These are phyloP conservation scores for Clarireedia sp. DNA, from an alignment of 2,329 filamentous ascomycete genomes.

Conservation along the genomic window DNA sequence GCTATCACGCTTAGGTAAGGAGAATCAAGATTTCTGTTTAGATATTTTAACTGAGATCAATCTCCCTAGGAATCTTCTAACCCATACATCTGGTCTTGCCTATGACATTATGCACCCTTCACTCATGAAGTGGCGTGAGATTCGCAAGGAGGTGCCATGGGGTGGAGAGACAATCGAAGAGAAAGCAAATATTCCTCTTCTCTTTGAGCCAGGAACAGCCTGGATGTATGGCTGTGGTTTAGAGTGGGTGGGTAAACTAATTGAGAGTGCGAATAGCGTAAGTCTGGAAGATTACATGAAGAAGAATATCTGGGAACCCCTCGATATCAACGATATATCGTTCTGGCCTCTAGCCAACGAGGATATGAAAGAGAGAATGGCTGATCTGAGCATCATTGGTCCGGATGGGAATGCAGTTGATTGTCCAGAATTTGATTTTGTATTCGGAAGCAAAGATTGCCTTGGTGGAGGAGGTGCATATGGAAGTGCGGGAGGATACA, in stretches of 20 bases:
- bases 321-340: constrained; percentile 17
- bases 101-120: constrained; percentile 12
- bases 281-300: constrained; percentile 36
- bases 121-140: neutral
- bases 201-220: constrained; percentile 54
- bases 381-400: constrained; percentile 15
- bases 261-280: constrained; percentile 34
- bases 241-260: constrained; percentile 45
- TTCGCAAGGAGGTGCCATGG: neutral
- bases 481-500: constrained; percentile 34
- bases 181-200: constrained; percentile 35
- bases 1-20: constrained; percentile 23
- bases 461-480: constrained; percentile 32
- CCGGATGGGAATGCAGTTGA: constrained; percentile 11
- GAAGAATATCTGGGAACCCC: constrained; percentile 34
- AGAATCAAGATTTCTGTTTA: too few species aligned
- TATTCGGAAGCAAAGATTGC: neutral
- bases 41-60: constrained; percentile 1
- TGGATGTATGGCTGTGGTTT: constrained; percentile 51
- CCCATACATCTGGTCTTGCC: constrained; percentile 20
- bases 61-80: constrained; percentile 15
- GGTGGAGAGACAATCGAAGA: neutral
- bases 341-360: constrained; percentile 14
- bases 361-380: constrained; percentile 13
- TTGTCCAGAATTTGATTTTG: constrained; percentile 6